Base-by-base conservation (phyloP, 2,329 filamentous ascomycete genomes). In the Talaromyces pinophilus region DNA sequence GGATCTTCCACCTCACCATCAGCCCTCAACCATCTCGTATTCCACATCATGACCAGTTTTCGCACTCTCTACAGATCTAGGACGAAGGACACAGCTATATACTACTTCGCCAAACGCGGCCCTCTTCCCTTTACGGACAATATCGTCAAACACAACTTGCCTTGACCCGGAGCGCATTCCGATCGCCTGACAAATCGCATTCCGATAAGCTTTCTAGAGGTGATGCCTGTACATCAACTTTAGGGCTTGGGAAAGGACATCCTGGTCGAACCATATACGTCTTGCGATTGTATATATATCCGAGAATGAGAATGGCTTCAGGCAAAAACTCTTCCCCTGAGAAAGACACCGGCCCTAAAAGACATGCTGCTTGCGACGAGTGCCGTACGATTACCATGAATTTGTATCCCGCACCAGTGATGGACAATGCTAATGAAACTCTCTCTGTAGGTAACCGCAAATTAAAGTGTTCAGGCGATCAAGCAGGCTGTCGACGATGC, bases 281-380 rank as follows among this genome's bases (percentile, higher is more conserved):
- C 15, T 30, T 40, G 33, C 22, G 6, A 6, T 17, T 54, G 7
- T 33, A 19, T 55, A 22, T 61, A 61, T 30, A 50, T 40, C 13
- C 25, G 25, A 22, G 52, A 25, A 19, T 30, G 40, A 59, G 28
- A 54, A 63, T 67, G 60, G 22, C 19, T 1, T 52, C 65, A 22
- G 13, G 13, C n/a, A 50, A 54, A 17, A 40, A 38, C 35, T 5
- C 38, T 30, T 67, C 46, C 4, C 54, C 68, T 59, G 63, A 61
- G 52, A 44, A 64, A 13, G 72, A 74, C 38, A 71, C 69, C 59
- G 67, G 69, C 22, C 68, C 73, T n/a, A 82, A 82, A 65, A 75
- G 77, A 70, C 81, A 82, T 73, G 75, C 81, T 44, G 81, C 81
- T 54, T 83, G 81, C 69, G 81, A 83, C 70, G 81, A 83, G 69